Evolutionary conservation across 306 rosid species (phyloP), one percentile per base, ranked within the genome.

Genomic region (Prunus campanulata): DNA sequence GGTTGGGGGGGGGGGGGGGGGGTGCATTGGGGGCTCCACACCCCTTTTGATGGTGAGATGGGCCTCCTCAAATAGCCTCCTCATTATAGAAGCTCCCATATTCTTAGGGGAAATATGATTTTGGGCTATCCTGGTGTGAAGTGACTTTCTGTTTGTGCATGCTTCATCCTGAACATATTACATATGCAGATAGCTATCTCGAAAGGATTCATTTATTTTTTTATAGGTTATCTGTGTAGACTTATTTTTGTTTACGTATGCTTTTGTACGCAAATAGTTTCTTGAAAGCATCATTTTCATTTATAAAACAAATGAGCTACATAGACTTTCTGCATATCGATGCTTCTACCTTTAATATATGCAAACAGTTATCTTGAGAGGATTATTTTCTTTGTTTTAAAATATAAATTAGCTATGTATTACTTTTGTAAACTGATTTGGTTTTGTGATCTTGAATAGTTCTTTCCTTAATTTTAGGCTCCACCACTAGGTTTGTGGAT

Each of bases 251-350:
- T 72, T 18, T 62, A 56, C 24, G 3, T 19, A 7, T 15, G 2
- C 35, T 8, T 25, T 3, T 57, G 5, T 22, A 24, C 8, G 46
- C 57, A 25, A 2, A 10, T 60, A 14, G 25, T 60, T 73, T 59
- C 68, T 44, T 42, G 57, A 44, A 44, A 57, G 57, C 77, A 59
- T 73, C 46, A 10, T 22, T 60, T 46, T 74, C 69, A 11, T 74
- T 11, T 74, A 47, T 60, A 25, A 74, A 44, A 25, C 11, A 11
- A 14, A 8, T 59, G 44, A 42, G 12, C 6, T 59, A 14, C 16
- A 16, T 24, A 13, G 25, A 56, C 22, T 13, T 20, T 44, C 19
- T 22, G 52, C 67, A 20, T 56, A 72, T 22, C 55, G 55, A 35
- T 29, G 66, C 15, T 60, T 24, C 25, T 60, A 6, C 29, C 16